phyloP scores from a whole-genome alignment of 2,329 filamentous ascomycete genomes.

The Alternaria panax region DNA sequence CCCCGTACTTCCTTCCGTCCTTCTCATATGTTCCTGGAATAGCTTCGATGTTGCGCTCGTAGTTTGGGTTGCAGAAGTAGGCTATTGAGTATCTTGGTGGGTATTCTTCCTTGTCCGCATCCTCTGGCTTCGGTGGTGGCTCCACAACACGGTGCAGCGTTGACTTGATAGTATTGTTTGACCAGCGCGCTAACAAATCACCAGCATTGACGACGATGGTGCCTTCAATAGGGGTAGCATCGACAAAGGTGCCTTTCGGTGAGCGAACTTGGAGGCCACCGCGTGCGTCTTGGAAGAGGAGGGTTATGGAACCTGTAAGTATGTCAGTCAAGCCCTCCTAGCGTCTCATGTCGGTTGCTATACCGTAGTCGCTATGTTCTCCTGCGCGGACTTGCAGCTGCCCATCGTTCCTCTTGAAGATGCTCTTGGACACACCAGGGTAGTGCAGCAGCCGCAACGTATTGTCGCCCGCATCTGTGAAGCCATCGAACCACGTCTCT shows the following conservation, averaged over 20 bases:
- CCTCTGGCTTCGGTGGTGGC: constrained; percentile 64
- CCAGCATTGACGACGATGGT: constrained; percentile 91
- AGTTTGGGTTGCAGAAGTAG: constrained; percentile 92
- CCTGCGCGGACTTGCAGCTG: constrained; percentile 80
- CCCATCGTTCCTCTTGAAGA: constrained; percentile 71
- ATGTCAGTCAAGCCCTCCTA: constrained; percentile 11
- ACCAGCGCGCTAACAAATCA: constrained; percentile 85
- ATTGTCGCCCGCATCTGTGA: constrained; percentile 64
- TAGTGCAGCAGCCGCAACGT: constrained; percentile 77
- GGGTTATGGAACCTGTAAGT: constrained; percentile 48
- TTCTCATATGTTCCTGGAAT: constrained; percentile 79
- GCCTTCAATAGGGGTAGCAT: constrained; percentile 80
- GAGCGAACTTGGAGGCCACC: constrained; percentile 70
- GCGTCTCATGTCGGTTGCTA: accelerated
- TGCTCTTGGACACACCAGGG: constrained; percentile 68
- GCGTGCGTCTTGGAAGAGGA: constrained; percentile 60
- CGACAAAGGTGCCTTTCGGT: constrained; percentile 78
- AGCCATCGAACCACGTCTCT: constrained; percentile 77
- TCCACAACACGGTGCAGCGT: constrained; percentile 91
- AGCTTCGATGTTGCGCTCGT: constrained; percentile 76
- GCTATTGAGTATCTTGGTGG: constrained; percentile 84
- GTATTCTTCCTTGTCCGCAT: constrained; percentile 63
- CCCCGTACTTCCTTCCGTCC: constrained; percentile 77
- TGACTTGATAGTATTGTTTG: constrained; percentile 88
- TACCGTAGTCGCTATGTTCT: constrained; percentile 74